phyloP scores from a whole-genome alignment of 345 rosid species.

The Sonneratia caseolaris region DNA sequence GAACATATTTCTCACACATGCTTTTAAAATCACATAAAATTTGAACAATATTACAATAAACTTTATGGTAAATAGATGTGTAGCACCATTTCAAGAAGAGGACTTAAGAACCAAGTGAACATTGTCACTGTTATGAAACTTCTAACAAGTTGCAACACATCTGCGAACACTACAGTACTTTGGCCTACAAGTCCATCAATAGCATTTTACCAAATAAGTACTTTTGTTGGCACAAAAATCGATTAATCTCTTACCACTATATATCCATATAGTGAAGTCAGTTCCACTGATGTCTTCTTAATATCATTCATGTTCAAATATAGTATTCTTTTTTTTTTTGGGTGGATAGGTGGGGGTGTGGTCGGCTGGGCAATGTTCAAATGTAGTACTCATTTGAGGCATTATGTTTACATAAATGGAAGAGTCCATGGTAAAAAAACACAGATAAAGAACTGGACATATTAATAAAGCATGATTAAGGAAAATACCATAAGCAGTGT shows the following conservation, averaged over 20 bases:
- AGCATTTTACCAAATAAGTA: not conserved
- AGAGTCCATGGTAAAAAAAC: not conserved
- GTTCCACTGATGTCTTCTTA: not conserved
- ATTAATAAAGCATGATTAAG: not conserved
- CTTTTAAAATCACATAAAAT: not conserved
- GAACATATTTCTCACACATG: not conserved
- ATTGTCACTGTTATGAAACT: not conserved
- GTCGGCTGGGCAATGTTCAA: not conserved
- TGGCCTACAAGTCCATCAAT: not conserved
- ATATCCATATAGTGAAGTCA: not conserved
- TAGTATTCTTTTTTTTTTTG: not conserved
- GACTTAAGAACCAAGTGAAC: not conserved
- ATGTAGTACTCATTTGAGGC: not conserved
- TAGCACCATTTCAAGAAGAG: not conserved
- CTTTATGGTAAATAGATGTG: not conserved
- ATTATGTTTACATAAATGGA: not conserved
- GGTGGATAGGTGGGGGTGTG: too few species aligned
- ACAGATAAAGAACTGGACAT: not conserved
- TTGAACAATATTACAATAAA: not conserved
- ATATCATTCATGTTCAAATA: not conserved
- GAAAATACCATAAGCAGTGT: constrained; percentile 67
- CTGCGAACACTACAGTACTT: not conserved
- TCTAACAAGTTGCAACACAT: not conserved
- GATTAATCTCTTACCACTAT: not conserved
- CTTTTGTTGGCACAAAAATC: not conserved